Conservation (phyloP, 1,284 basidiomycete genomes). For the Moniliophthora roreri region DNA sequence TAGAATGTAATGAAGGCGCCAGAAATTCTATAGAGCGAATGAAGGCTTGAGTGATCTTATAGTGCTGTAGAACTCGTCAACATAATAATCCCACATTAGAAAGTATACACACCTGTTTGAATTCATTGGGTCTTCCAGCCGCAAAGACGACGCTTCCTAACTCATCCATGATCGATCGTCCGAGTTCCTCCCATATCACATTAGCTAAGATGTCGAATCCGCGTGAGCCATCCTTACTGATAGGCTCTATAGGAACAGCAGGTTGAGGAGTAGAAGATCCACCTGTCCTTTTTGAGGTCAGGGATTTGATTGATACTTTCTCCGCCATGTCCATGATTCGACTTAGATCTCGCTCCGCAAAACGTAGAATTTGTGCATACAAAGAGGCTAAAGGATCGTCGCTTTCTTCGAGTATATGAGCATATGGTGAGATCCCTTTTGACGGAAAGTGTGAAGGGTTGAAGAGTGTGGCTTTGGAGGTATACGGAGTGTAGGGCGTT, state of each 20-base stretch:
- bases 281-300: conserved; percentile 25
- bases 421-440: conserved; percentile 41
- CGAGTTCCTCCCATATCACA: conserved; percentile 87
- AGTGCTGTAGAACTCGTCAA: conserved; percentile 53
- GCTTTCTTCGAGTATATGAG: conserved; percentile 59
- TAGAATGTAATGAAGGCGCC: conserved; percentile 73
- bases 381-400: conserved; percentile 69
- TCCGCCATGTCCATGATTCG: conserved; percentile 79
- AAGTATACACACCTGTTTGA: conserved; percentile 67
- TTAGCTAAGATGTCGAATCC: conserved; percentile 84
- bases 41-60: conserved; percentile 82
- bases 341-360: conserved; percentile 70
- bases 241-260: conserved; percentile 3
- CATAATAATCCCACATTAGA: not conserved
- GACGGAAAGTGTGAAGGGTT: not conserved
- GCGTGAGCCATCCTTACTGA: conserved; percentile 25
- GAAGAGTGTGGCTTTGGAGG: conserved; percentile 32
- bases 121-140: conserved; percentile 86
- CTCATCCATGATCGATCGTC: conserved; percentile 78
- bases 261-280: conserved; percentile 2
- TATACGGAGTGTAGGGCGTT: conserved; percentile 74
- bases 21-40: conserved; percentile 82
- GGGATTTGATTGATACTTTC: conserved; percentile 52
- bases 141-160: conserved; percentile 85
- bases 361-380: conserved; percentile 84